phyloP scores from a whole-genome alignment of 495 filamentous ascomycete genomes.

The Tetracladium setigerum region DNA sequence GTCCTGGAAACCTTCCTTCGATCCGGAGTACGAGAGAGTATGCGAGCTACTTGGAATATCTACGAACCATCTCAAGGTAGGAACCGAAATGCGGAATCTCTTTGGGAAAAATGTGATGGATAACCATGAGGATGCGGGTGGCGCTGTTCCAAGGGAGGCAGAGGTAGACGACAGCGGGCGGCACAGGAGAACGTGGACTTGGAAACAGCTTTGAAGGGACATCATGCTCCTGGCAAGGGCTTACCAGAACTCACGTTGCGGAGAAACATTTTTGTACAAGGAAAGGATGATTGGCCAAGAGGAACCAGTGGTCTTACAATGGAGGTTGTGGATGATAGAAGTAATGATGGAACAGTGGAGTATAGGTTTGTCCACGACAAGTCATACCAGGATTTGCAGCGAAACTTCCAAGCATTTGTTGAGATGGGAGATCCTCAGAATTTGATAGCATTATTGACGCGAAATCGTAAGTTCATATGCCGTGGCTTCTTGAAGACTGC shows the following conservation, averaged over 20 bases:
- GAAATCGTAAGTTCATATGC: slow-evolving; percentile 28
- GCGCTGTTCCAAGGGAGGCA: slow-evolving; percentile 28
- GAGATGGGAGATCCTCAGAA: slow-evolving; percentile 72
- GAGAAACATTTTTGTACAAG: slow-evolving; percentile 78
- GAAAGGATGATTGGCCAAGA: slow-evolving; percentile 86
- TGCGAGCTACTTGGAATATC: slow-evolving; percentile 66
- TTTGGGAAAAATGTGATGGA: slow-evolving; percentile 77
- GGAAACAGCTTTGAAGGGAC: slow-evolving; percentile 60
- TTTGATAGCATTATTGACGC: slow-evolving; percentile 35
- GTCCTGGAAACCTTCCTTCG: background rate
- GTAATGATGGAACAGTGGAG: slow-evolving; percentile 40
- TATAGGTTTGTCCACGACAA: slow-evolving; percentile 71
- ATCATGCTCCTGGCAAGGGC: slow-evolving; percentile 50
- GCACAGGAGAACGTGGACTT: slow-evolving; percentile 50
- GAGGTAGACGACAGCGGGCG: slow-evolving; percentile 42
- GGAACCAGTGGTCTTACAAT: slow-evolving; percentile 74
- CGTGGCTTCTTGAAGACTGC: background rate
- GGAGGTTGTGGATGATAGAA: slow-evolving; percentile 53
- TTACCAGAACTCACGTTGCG: slow-evolving; percentile 62
- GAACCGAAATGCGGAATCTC: slow-evolving; percentile 87
- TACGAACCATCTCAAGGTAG: slow-evolving; percentile 70
- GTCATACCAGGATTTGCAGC: slow-evolving; percentile 71
- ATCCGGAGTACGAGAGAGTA: slow-evolving; percentile 31
- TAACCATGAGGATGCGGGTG: slow-evolving; percentile 40
- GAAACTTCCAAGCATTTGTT: slow-evolving; percentile 69